These are phyloP conservation scores for Murraya paniculata DNA, from an alignment of 345 rosid species.

Conservation along the genomic window DNA sequence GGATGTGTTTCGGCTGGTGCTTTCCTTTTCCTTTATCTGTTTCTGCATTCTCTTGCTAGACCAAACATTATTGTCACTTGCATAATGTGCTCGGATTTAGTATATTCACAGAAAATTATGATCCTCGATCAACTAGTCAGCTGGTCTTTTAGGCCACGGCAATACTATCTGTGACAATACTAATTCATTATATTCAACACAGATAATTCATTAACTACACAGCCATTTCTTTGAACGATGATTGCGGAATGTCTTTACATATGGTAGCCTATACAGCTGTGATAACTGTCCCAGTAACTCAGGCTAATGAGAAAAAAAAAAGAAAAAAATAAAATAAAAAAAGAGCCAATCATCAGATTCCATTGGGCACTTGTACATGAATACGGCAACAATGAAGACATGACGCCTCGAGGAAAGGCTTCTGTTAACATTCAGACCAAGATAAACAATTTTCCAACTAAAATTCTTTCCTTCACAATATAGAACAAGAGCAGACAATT, in stretches of 20 bases:
- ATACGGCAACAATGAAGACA: slow-evolving; percentile 22
- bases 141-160: background rate
- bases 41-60: background rate
- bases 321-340: background rate
- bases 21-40: background rate
- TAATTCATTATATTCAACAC: background rate
- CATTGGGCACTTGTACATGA: slow-evolving; percentile 20
- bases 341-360: slow-evolving; percentile 12
- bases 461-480: slow-evolving; percentile 49
- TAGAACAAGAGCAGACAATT: slow-evolving; percentile 78
- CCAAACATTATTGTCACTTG: background rate
- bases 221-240: slow-evolving; percentile 24
- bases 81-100: background rate
- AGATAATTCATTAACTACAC: background rate
- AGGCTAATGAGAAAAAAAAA: slow-evolving; percentile 5
- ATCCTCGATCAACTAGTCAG: background rate
- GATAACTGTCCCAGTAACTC: slow-evolving; percentile 21
- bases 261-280: slow-evolving; percentile 34
- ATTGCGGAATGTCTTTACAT: slow-evolving; percentile 27
- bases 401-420: slow-evolving; percentile 25
- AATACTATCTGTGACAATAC: background rate
- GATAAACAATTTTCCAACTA: slow-evolving; percentile 21
- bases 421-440: slow-evolving; percentile 36
- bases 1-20: background rate
- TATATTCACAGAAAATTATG: background rate